phyloP scores from a whole-genome alignment of 2,329 filamentous ascomycete genomes.

The Fusarium brachygibbosum region DNA sequence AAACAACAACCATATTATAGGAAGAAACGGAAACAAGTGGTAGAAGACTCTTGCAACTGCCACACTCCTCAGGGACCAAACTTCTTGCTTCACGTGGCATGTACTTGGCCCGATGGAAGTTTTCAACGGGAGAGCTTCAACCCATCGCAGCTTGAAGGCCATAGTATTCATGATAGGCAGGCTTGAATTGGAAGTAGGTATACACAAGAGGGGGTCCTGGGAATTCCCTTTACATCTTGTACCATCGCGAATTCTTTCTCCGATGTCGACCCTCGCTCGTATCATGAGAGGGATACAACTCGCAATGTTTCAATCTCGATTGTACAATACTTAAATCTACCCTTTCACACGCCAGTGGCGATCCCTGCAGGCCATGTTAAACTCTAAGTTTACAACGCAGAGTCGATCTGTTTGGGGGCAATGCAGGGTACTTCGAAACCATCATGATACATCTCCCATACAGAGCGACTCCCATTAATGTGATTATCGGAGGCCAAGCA shows the following conservation, averaged over 20 bases:
- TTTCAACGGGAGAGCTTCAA: background rate
- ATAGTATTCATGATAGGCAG: background rate
- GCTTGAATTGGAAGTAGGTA: background rate
- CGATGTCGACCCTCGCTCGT: too few species aligned
- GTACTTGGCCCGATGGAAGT: background rate
- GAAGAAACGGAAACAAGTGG: background rate
- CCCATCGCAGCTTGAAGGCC: background rate
- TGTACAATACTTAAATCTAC: background rate
- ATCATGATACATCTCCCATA: constrained; percentile 14
- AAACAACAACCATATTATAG: background rate
- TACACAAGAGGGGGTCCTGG: background rate
- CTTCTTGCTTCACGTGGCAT: background rate
- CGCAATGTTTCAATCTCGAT: constrained; percentile 7
- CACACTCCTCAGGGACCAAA: background rate
- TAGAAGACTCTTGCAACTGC: background rate
- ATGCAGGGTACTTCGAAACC: constrained; percentile 13
- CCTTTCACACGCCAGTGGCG: constrained; percentile 12
- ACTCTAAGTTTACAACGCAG: constrained; percentile 15
- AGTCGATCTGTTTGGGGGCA: background rate
- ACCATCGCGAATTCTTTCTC: background rate
- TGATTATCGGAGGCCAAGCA: constrained; percentile 1
- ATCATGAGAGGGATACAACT: background rate
- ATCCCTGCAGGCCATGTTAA: constrained; percentile 28
- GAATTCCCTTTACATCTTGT: too few species aligned
- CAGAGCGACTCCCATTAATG: background rate